These are phyloP conservation scores for Mycena olivaceomarginata DNA, from an alignment of 768 basidiomycete genomes.

Conservation along the genomic window DNA sequence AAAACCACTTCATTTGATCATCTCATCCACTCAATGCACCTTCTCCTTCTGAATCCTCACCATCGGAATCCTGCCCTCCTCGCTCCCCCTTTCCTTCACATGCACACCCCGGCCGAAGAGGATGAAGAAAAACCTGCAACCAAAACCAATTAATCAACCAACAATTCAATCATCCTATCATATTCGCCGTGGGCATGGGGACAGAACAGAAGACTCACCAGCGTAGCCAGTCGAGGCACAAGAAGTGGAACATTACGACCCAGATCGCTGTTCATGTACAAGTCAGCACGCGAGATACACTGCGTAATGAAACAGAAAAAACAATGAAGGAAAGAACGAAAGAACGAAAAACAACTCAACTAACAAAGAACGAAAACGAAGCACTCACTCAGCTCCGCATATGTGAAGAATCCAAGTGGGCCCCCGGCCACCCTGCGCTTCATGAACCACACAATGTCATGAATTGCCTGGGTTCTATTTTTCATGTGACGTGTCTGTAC, in stretches of 20 bases:
- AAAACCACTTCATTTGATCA: too few relatives aligned
- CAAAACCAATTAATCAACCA: background rate
- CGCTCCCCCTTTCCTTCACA: conserved; percentile 38
- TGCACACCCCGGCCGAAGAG: conserved; percentile 70
- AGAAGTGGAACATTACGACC: conserved; percentile 66
- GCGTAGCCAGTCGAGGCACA: conserved; percentile 64
- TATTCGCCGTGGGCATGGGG: too few relatives aligned
- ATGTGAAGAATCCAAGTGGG: conserved; percentile 74
- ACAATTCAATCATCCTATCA: too few relatives aligned
- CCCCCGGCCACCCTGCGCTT: conserved; percentile 69
- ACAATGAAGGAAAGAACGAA: background rate
- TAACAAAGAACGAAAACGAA: too few relatives aligned
- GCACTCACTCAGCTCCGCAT: conserved; percentile 71
- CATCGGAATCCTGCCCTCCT: conserved; percentile 11
- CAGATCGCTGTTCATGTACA: conserved; percentile 56
- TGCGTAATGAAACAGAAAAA: too few relatives aligned
- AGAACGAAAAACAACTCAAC: too few relatives aligned
- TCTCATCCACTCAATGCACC: conserved; percentile 11
- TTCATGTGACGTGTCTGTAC: too few relatives aligned
- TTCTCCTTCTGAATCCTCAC: conserved; percentile 34
- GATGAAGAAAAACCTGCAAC: conserved; percentile 65
- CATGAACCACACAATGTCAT: conserved; percentile 64
- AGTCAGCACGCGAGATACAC: conserved; percentile 3
- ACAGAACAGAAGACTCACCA: conserved; percentile 54
- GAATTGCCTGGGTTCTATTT: too few relatives aligned